Base-by-base conservation (phyloP, 164 flowering plant genomes). In the Platanus orientalis region DNA sequence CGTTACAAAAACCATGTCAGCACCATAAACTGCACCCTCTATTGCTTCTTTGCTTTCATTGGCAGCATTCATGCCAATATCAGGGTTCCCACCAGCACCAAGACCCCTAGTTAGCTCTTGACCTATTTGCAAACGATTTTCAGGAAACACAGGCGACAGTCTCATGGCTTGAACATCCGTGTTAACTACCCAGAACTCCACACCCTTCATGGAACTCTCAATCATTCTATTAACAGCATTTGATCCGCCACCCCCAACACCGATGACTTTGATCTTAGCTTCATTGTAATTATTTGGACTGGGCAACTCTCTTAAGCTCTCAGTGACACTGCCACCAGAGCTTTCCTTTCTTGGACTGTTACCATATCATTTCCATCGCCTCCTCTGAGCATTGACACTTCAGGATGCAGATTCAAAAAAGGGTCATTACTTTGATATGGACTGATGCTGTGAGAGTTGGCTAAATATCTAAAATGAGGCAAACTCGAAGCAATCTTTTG, bases 21-120 rank as follows among this genome's bases (percentile, higher is more conserved):
- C 28, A 57, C 97, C 98, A 76, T 83, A 76, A 44, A 93, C 73
- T 13, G 98, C 92, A 68, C 84, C 97, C 71, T 84, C 96, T 34
- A 93, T 83, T 6, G 88, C 39, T 65, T 74, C 82, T 75, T 75
- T 85, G 81, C 98, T 93, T 73, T 93, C 98, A 55, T 83, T 89
- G 61, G 98, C 98, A 73, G 98, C 94, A 81, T 84, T 90, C 86
- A 80, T 85, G 36, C 98, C 98, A 65, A 93, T 83, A 62, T 87
- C 97, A 32, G 98, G 98, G 70, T 93, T 93, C 24, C 98, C 98
- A 63, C 98, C 98, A 64, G 98, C 98, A 39, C 98, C 98, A 68
- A 93, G 94, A 61, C 98, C 98, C 60, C 97, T 81, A 7, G 98
- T 93, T 29, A 93, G 71, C 83, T 93, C 96, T 69, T 79, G 82